phyloP scores from a whole-genome alignment of 352 stramenopile species.

The Discostella stelligera region DNA sequence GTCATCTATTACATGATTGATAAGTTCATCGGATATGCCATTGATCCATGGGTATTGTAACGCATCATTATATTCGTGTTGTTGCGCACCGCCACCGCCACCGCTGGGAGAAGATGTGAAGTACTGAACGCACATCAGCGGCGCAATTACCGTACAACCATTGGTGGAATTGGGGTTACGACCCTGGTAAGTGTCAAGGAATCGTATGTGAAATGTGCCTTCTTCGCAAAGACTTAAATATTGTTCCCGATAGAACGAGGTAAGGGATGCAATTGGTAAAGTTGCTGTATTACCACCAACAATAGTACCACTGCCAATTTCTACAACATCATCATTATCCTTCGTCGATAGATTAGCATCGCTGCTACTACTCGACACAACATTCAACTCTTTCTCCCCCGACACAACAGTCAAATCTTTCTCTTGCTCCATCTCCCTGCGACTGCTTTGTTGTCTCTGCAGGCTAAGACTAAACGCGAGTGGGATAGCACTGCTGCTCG shows the following conservation, averaged over 20 bases:
- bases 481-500: constrained; percentile 2
- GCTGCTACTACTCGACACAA: constrained; percentile 5
- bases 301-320: not conserved
- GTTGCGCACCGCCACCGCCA: not conserved
- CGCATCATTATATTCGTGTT: not conserved
- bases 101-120: constrained; percentile 41
- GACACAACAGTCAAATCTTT: not conserved
- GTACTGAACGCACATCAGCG: constrained; percentile 73
- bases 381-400: not conserved
- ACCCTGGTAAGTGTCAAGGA: constrained; percentile 73
- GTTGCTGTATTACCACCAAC: not conserved
- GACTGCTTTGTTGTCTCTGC: not conserved
- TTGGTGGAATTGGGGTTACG: constrained; percentile 62
- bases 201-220: constrained; percentile 43
- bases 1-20: constrained; percentile 70
- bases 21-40: constrained; percentile 51
- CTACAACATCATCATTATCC: not conserved
- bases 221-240: constrained; percentile 25
- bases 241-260: constrained; percentile 46
- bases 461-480: constrained; percentile 23
- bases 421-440: not conserved
- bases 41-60: constrained; percentile 9
- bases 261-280: constrained; percentile 19
- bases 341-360: not conserved
- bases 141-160: constrained; percentile 82